Conservation (phyloP, 176 grass and related monocot genomes). For the Raddia distichophylla region DNA sequence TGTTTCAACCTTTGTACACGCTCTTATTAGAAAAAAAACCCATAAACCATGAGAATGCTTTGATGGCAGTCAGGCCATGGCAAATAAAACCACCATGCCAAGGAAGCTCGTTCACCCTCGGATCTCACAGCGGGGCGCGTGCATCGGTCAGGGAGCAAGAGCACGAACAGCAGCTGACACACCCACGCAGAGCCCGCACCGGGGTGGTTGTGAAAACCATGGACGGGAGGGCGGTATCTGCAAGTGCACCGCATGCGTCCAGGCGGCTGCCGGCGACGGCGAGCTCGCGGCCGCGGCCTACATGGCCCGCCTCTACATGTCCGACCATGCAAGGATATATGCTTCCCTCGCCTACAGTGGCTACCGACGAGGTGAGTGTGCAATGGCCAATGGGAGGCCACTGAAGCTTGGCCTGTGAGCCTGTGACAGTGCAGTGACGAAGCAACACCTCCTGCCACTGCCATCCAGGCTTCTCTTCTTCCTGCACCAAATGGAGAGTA, state of each 20-base stretch:
- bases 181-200: not conserved
- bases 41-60: too few relatives aligned
- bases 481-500: not conserved
- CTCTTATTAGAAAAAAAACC: too few relatives aligned
- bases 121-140: not conserved
- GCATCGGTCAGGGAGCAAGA: not conserved
- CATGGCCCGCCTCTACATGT: not conserved
- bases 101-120: not conserved
- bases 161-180: not conserved
- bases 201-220: not conserved
- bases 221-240: conserved; percentile 20
- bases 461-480: not conserved
- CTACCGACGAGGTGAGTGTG: not conserved
- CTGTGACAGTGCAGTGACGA: not conserved
- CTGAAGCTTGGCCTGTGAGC: not conserved
- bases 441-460: not conserved
- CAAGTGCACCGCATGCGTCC: conserved; percentile 12
- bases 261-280: not conserved
- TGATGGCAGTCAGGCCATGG: not conserved
- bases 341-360: not conserved
- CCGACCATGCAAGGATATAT: not conserved
- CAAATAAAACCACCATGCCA: not conserved
- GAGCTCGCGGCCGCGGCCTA: not conserved
- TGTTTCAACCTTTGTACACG: too few relatives aligned
- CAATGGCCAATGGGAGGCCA: not conserved